Evolutionary conservation across 2,329 filamentous ascomycete species (phyloP).

Genomic region (Curvularia spicifera): DNA sequence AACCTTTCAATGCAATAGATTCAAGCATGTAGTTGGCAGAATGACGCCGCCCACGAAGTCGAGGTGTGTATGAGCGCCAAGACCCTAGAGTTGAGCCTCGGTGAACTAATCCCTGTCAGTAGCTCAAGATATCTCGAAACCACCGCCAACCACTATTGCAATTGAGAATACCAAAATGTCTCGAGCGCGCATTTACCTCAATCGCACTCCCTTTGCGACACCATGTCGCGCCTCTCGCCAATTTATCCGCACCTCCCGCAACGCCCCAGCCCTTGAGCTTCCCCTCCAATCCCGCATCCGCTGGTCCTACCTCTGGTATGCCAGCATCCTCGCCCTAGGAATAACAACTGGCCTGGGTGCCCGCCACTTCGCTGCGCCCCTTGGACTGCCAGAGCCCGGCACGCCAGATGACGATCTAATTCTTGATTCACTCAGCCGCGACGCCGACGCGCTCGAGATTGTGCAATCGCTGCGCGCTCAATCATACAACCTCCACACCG

Average conservation of each 20-base stretch:
- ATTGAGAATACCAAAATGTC: constrained; percentile 25
- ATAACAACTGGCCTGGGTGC: constrained; percentile 33
- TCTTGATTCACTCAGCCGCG: constrained; percentile 32
- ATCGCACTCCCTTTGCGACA: constrained; percentile 14
- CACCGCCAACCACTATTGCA: constrained; percentile 7
- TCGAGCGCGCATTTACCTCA: constrained; percentile 25
- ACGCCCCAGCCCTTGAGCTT: constrained; percentile 17
- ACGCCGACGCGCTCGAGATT: constrained; percentile 42
- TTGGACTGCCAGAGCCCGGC: constrained; percentile 36
- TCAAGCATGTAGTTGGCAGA: not conserved
- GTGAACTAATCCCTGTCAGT: constrained; percentile 17
- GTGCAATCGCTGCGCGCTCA: constrained; percentile 42
- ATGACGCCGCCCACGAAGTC: not conserved
- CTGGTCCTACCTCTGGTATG: constrained; percentile 44
- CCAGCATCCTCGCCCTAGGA: constrained; percentile 34
- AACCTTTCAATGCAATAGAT: not conserved
- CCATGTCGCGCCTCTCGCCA: constrained; percentile 3
- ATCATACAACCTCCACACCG: constrained; percentile 33
- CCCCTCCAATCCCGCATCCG: constrained; percentile 34
- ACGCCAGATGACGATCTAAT: constrained; percentile 38
- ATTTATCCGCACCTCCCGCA: constrained; percentile 6
- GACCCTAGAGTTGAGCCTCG: constrained; percentile 38
- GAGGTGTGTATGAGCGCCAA: constrained; percentile 19
- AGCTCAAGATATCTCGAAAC: not conserved
- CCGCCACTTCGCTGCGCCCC: constrained; percentile 36